A percentile compares a stretch with the other conserved stretches of the same genome.
These are phyloP conservation scores for Lunasporangiospora selenospora DNA, from an alignment of 192 early-diverging fungal genomes.

Conservation along the genomic window DNA sequence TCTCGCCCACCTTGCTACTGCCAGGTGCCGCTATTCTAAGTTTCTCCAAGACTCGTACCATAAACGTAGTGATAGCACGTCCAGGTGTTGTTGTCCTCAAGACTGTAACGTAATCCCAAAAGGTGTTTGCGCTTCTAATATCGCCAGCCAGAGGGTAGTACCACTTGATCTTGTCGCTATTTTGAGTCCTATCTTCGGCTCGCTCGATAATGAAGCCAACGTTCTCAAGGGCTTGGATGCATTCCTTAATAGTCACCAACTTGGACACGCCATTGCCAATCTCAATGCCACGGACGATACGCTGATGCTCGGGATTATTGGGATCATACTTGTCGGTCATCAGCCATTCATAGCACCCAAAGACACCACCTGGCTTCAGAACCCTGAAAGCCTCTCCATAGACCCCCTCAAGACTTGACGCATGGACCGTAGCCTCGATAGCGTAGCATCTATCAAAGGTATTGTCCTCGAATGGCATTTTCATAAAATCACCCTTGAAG, in stretches of 20 bases:
- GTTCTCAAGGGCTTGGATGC: conserved; percentile 71
- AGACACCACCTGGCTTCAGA: conserved; percentile 87
- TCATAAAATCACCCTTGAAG: conserved; percentile 71
- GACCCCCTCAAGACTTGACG: conserved; percentile 77
- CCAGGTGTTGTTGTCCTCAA: conserved; percentile 57
- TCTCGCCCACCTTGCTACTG: conserved; percentile 75
- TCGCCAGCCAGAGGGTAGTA: conserved; percentile 66
- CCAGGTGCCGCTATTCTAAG: conserved; percentile 79
- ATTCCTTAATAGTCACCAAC: conserved; percentile 15
- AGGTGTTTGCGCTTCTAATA: conserved; percentile 36
- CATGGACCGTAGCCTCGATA: conserved; percentile 90
- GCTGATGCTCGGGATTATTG: conserved; percentile 69
- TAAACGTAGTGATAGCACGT: conserved; percentile 72
- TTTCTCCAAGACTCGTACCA: conserved; percentile 75
- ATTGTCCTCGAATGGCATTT: conserved; percentile 80
- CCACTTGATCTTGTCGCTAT: conserved; percentile 64
- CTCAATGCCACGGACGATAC: conserved; percentile 83
- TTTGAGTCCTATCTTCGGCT: conserved; percentile 62
- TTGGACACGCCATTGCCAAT: conserved; percentile 33
- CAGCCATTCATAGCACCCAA: conserved; percentile 93
- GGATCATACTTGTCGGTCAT: conserved; percentile 86
- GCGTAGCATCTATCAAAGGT: conserved; percentile 87
- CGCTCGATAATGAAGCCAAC: conserved; percentile 84
- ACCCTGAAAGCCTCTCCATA: conserved; percentile 88
- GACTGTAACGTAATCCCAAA: conserved; percentile 36